A percentile compares a stretch with the other conserved stretches of the same genome.
Conservation (phyloP, 331 rosid genomes). For the Malus hybrid region DNA sequence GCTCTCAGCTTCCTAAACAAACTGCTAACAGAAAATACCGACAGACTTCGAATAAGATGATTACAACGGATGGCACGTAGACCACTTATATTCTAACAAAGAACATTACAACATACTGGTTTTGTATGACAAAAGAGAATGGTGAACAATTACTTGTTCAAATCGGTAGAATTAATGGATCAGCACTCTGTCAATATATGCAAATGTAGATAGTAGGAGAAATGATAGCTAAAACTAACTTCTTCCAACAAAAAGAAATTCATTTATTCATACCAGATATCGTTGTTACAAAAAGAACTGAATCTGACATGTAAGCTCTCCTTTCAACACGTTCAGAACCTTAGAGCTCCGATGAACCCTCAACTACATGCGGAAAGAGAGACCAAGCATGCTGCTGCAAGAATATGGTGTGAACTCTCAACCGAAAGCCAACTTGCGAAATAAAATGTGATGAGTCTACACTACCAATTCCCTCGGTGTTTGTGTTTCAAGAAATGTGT, state of each 20-base stretch:
- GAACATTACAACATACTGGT: not conserved
- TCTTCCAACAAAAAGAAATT: not conserved
- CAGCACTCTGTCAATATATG: not conserved
- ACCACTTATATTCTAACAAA: not conserved
- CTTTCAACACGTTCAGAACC: not conserved
- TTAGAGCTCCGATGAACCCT: not conserved
- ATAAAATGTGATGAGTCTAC: slow-evolving; percentile 15
- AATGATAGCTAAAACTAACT: not conserved
- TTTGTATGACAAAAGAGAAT: not conserved
- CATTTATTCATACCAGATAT: not conserved
- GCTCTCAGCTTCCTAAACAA: not conserved
- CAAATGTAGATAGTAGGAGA: not conserved
- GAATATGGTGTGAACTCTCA: slow-evolving; percentile 18
- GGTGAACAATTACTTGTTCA: not conserved
- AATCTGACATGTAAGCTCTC: not conserved
- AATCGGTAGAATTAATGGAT: not conserved
- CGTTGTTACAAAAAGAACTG: not conserved
- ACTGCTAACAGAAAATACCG: not conserved
- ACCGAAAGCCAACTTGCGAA: slow-evolving; percentile 6
- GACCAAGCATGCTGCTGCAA: slow-evolving; percentile 4
- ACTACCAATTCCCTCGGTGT: slow-evolving; percentile 37
- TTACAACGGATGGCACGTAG: not conserved
- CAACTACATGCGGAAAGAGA: not conserved
- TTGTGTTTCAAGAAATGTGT: slow-evolving; percentile 34
- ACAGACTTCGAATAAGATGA: not conserved